A percentile compares a stretch with the other conserved stretches of the same genome.
Evolutionary conservation across 1,284 basidiomycete genomes (phyloP).

Genomic region (Moesziomyces parantarcticus): DNA sequence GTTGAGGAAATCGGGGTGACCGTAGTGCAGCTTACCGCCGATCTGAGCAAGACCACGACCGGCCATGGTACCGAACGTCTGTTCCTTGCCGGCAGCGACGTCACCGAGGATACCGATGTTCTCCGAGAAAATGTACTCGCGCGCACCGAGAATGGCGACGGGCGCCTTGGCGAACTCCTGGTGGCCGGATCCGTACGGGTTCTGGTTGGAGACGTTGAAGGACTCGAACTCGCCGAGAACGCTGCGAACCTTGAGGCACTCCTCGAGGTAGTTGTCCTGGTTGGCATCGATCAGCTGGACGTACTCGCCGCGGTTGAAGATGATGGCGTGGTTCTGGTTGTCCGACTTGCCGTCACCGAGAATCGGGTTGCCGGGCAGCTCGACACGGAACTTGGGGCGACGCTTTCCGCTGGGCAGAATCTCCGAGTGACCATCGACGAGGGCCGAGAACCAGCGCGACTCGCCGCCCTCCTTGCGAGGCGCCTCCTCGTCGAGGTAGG

Average conservation of each 20-base stretch:
- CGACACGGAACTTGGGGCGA: slow-evolving; percentile 96
- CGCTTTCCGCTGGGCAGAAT: slow-evolving; percentile 88
- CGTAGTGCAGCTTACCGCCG: slow-evolving; percentile 98
- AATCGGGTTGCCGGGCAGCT: slow-evolving; percentile 98
- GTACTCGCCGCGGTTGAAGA: slow-evolving; percentile 99
- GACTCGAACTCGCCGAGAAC: slow-evolving; percentile 98
- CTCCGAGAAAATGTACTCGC: slow-evolving; percentile 99
- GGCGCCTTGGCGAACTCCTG: slow-evolving; percentile 80
- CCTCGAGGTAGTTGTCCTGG: slow-evolving; percentile 99
- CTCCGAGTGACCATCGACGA: slow-evolving; percentile 98
- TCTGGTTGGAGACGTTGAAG: slow-evolving; percentile 84
- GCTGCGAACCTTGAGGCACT: slow-evolving; percentile 98
- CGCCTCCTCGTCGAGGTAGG: slow-evolving; percentile 96
- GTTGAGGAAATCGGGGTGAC: slow-evolving; percentile 98
- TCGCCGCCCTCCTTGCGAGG: slow-evolving; percentile 91
- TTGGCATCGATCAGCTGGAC: slow-evolving; percentile 99
- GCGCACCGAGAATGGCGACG: slow-evolving; percentile 95
- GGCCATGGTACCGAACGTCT: slow-evolving; percentile 97
- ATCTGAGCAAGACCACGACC: slow-evolving; percentile 96
- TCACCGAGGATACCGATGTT: slow-evolving; percentile 99
- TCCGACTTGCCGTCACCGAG: slow-evolving; percentile 99
- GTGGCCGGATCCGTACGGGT: slow-evolving; percentile 83
- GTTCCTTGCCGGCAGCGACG: slow-evolving; percentile 97
- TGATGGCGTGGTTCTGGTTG: slow-evolving; percentile 99
- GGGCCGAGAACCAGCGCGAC: slow-evolving; percentile 90